phyloP scores from a whole-genome alignment of 495 filamentous ascomycete species.

The Aspergillus nidulans region DNA sequence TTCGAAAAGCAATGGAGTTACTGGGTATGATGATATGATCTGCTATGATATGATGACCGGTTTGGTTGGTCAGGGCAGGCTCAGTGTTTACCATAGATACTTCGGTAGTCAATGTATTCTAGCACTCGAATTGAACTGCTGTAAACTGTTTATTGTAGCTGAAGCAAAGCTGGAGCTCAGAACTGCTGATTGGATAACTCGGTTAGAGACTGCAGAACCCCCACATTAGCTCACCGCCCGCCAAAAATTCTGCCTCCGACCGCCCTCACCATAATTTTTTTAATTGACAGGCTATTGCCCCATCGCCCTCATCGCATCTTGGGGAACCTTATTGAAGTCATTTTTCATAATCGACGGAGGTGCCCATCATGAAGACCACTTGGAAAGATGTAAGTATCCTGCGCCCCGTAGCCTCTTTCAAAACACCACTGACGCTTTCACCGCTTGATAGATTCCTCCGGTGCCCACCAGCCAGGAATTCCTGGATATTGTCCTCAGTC shows the following conservation, averaged over 20 bases:
- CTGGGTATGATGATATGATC: conserved; percentile 25
- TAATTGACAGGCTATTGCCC: conserved; percentile 1
- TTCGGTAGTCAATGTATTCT: conserved; percentile 23
- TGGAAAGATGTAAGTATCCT: conserved; percentile 55
- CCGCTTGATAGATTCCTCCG: conserved; percentile 62
- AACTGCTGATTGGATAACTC: neutral
- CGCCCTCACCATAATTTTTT: conserved; percentile 27
- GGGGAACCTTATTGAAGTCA: conserved; percentile 17
- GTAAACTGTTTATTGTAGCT: neutral
- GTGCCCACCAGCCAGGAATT: conserved; percentile 95
- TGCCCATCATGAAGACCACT: conserved; percentile 63
- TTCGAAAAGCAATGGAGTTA: conserved; percentile 31
- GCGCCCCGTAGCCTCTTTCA: neutral
- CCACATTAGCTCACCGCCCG: conserved; percentile 34
- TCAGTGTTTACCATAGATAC: conserved; percentile 27
- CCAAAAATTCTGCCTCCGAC: conserved; percentile 32
- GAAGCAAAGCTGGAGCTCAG: neutral
- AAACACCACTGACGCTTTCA: conserved; percentile 23
- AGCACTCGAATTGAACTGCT: neutral
- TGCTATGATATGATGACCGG: conserved; percentile 18
- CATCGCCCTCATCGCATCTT: conserved; percentile 8
- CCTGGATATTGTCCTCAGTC: conserved; percentile 90
- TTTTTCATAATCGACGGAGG: conserved; percentile 15
- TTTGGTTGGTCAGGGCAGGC: conserved; percentile 20
- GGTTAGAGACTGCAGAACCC: conserved; percentile 15